Base-by-base conservation (phyloP, 2,329 filamentous ascomycete genomes). In the Zymoseptoria crescenta region DNA sequence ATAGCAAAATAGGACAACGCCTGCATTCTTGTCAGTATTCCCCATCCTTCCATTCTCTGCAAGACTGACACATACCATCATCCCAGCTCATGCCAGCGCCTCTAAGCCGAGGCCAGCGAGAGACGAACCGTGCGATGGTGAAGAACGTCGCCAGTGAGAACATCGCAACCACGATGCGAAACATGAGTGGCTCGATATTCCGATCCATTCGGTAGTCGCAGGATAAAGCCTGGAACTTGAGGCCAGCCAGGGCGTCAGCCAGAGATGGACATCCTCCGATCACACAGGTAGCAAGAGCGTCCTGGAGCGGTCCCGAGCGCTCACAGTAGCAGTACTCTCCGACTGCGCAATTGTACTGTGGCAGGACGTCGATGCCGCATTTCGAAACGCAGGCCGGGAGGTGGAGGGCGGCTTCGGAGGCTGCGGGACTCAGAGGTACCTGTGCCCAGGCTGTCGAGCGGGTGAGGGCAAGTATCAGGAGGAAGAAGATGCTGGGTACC, bases 51-150 rank as follows among this genome's bases (percentile, higher is more conserved):
- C 16, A 28, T 24, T 30, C 51, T 27, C 35, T 24, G 20, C 8
- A 28, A 28, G 8, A 24, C 10, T 7, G 29, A 29, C 16, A 52
- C 51, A 13, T 29, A 49, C 54, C 51, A 49, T 56, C 57, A 45
- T 59, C 57, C 57, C 54, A 56, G 13, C 57, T 54, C 35, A 56
- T 52, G 4, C 57, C 57, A 24, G 54, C 57, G 2, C 57, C 54
- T 9, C 52, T 56, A 8, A 59, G 20, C 7, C 21, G 9, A 7
- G 57, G 57, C 49, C 54, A 56, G 10, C 57, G 53, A 35, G 52
- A 59, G 5, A 54, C 8, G 13, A 54, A 50, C 10, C 54, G 54
- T 10, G 54, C 54, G 35, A 50, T 16, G 10, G 53, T 21, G 54
- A 59, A 59, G 10, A 59, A 41, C 8, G 54, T 48, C 5, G 52